Conservation (phyloP, 805 yeast species). For the Aciculoconidium aculeatum region DNA sequence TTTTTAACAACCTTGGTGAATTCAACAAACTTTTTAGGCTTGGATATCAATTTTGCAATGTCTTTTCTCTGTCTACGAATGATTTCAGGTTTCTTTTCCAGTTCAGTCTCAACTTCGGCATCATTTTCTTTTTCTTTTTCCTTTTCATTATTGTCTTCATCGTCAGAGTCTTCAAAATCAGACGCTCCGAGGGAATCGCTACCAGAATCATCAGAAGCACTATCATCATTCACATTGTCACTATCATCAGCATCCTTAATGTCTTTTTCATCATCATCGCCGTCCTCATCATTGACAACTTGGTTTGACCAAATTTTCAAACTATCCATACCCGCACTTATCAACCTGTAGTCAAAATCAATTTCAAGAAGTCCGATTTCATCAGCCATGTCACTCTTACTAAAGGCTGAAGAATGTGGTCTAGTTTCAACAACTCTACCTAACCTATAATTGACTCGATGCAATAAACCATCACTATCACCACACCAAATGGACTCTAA, state of each 20-base stretch:
- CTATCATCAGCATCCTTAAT: slow-evolving; percentile 14
- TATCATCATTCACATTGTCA: slow-evolving; percentile 7
- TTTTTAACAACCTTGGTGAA: slow-evolving; percentile 14
- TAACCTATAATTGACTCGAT: slow-evolving; percentile 56
- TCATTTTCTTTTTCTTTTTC: slow-evolving; percentile 10
- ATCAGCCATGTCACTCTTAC: slow-evolving; percentile 43
- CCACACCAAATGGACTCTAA: slow-evolving; percentile 67
- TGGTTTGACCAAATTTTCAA: slow-evolving; percentile 66
- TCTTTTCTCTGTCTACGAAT: slow-evolving; percentile 12
- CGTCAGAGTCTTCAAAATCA: slow-evolving; percentile 6
- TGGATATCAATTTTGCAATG: slow-evolving; percentile 8
- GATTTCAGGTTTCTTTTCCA: slow-evolving; percentile 8
- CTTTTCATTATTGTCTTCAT: slow-evolving; percentile 8
- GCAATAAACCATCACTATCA: slow-evolving; percentile 67
- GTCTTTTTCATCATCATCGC: slow-evolving; percentile 16
- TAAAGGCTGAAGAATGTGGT: slow-evolving; percentile 47
- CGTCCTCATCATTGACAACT: slow-evolving; percentile 14
- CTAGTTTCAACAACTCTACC: slow-evolving; percentile 64
- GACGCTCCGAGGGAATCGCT: slow-evolving; percentile 9
- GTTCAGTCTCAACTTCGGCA: slow-evolving; percentile 7
- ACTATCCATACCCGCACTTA: slow-evolving; percentile 79
- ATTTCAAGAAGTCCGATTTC: slow-evolving; percentile 74
- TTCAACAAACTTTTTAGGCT: slow-evolving; percentile 15
- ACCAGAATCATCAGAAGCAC: slow-evolving; percentile 5
- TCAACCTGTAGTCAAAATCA: slow-evolving; percentile 73